Base-by-base conservation (phyloP, 768 basidiomycete species). In the Suillus hirtellus region DNA sequence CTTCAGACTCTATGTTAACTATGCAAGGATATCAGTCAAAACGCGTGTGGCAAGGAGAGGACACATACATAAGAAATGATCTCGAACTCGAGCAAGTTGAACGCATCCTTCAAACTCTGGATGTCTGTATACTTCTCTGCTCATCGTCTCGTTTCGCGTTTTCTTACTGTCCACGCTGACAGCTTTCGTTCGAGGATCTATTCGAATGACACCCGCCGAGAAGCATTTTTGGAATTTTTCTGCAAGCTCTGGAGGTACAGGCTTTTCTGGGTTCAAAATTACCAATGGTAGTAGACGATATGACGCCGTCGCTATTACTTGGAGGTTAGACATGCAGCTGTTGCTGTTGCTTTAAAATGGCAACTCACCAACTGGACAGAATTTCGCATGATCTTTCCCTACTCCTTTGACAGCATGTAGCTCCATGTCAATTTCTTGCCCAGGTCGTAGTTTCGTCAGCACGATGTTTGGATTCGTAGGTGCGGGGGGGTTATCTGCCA, bases 331-430 rank as follows among this genome's bases (percentile, higher is more conserved):
- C 37, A 44, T 35, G 2, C 10, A 9, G 43, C 34, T 60, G 17
- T 14, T 42, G 38, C 15, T 19, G 31, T 6, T 31, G 17, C 55
- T 21, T 27, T 10, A 19, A 42, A 59, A 10, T 49, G 19, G 49
- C 8, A 6, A 77, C 85, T 62, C 68, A 92, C 95, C 94, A 59
- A 99, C 97, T 37, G 97, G 95, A 63, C 87, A 93, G 74, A 93
- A 99, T 73, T 99, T 99, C 53, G 97, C 95, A 70, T 99, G 96
- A 65, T 96, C 94, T 70, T 92, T 92, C 17, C 95, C 95, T 17
- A 93, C 86, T 15, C 94, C 92, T 70, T 99, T 99, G 65, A 95
- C 80, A 24, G 95, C 96, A 70, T 99, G 95, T 62, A 96, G 70
- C 70, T 95, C 90, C 78, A 93, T 85, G 47, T 92, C 84, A 46